Evolutionary conservation across 768 basidiomycete species (phyloP), one percentile per base, ranked within the genome.

Genomic region (Mycena galericulata): DNA sequence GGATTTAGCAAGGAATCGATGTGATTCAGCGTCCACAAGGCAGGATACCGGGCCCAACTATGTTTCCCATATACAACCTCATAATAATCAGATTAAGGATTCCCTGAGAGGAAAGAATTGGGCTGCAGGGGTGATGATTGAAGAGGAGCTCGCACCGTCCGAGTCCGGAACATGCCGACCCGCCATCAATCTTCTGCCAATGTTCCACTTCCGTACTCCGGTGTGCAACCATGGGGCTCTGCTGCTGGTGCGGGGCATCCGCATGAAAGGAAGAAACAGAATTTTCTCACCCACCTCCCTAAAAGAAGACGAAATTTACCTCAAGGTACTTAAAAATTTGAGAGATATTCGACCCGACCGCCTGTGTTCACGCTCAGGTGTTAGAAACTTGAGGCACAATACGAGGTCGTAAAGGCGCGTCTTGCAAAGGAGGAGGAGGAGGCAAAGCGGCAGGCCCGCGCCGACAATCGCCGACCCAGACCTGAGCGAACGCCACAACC

Each of bases 31-130:
- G 96, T 97, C 96, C 96, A 98, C 3, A 98, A 85, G 17, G 96
- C 96, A 29, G 96, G 96, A 79, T 98, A 98, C 61, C 96, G 90
- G 51, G 96, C 96, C 96, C 96, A 98, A 73, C 91, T 93, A 49
- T 96, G 95, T 80, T 98, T 98, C 29, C 96, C 96, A 75, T 98
- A 97, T 81, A n/a, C n/a, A n/a, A n/a, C n/a, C n/a, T n/a, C n/a
- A n/a, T n/a, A n/a, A n/a, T n/a, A n/a, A n/a, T n/a, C n/a, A n/a
- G n/a, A n/a, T n/a, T n/a, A n/a, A n/a, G n/a, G n/a, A n/a, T 98
- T 98, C 86, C 97, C 96, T 2, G 96, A 98, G 41, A 98, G n/a
- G n/a, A n/a, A n/a, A n/a, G n/a, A n/a, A n/a, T n/a, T n/a, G n/a
- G n/a, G n/a, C n/a, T n/a, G n/a, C n/a, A n/a, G n/a, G n/a, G n/a